Evolutionary conservation across 2,329 filamentous ascomycete genomes (phyloP).

Genomic region (Delphinella strobiligena): DNA sequence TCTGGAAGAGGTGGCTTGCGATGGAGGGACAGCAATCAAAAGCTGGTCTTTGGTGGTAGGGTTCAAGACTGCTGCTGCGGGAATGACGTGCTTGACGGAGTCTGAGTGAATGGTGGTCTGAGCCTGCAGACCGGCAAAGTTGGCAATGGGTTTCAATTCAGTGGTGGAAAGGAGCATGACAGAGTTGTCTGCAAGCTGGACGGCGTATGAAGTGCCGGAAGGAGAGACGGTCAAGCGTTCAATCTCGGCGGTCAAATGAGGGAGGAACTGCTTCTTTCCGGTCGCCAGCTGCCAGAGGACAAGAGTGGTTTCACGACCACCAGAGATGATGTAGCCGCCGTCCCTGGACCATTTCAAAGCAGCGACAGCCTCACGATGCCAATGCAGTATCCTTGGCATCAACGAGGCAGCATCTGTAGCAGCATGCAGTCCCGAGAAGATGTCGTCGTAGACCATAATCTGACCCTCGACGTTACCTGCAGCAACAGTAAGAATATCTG

Average conservation of each 20-base stretch:
- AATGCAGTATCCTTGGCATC: constrained; percentile 62
- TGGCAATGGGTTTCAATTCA: constrained; percentile 73
- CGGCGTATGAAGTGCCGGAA: constrained; percentile 64
- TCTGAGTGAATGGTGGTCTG: constrained; percentile 3
- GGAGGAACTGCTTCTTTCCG: constrained; percentile 66
- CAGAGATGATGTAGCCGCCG: constrained; percentile 93
- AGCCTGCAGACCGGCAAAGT: constrained; percentile 70
- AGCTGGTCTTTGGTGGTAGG: constrained; percentile 28
- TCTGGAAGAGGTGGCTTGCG: constrained; percentile 27
- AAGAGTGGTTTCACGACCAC: constrained; percentile 77
- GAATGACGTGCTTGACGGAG: constrained; percentile 9
- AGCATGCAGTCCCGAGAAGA: too few species aligned
- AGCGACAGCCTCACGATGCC: constrained; percentile 78
- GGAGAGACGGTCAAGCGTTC: constrained; percentile 76
- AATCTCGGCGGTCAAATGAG: constrained; percentile 79
- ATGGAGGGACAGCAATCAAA: constrained; percentile 35
- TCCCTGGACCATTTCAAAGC: constrained; percentile 85
- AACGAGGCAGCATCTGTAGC: constrained; percentile 13
- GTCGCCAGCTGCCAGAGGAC: constrained; percentile 93
- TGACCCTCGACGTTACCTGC: constrained; percentile 66
- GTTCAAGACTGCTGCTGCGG: constrained; percentile 26
- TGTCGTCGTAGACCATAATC: constrained; percentile 61
- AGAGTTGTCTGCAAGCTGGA: constrained; percentile 87
- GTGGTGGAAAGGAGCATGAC: constrained; percentile 81
- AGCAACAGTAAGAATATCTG: constrained; percentile 54